A percentile compares a stretch with the other conserved stretches of the same genome.
Evolutionary conservation across 768 basidiomycete species (phyloP).

Genomic region (Auricularia cornea): DNA sequence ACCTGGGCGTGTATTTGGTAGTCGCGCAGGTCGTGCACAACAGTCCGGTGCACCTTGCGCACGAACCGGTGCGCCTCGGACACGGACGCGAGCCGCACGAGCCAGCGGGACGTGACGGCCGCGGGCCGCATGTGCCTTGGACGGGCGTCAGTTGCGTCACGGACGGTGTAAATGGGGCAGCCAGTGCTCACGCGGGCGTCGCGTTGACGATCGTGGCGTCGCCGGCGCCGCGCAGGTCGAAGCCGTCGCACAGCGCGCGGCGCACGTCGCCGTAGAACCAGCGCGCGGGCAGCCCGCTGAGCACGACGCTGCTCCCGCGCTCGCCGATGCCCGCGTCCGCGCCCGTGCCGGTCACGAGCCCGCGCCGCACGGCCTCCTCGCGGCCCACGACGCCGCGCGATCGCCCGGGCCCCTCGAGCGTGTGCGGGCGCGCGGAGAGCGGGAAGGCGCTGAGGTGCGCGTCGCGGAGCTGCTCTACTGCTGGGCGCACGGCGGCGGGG

Average conservation of each 20-base stretch:
- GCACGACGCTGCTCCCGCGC: conserved; percentile 44
- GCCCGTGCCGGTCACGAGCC: conserved; percentile 34
- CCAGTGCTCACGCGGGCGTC: background rate
- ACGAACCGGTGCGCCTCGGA: conserved; percentile 66
- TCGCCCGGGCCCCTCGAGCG: conserved; percentile 8
- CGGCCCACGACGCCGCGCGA: conserved; percentile 35
- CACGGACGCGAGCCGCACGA: conserved; percentile 46
- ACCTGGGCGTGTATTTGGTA: conserved; percentile 42
- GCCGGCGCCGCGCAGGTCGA: background rate
- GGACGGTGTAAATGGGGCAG: background rate
- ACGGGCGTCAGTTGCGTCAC: background rate
- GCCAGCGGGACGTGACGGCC: conserved; percentile 11
- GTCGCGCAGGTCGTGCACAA: conserved; percentile 29
- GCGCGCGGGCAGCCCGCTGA: conserved; percentile 51
- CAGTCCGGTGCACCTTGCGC: conserved; percentile 52
- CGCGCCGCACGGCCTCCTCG: conserved; percentile 28
- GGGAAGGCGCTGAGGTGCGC: conserved; percentile 39
- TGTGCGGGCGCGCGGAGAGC: conserved; percentile 17
- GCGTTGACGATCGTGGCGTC: background rate
- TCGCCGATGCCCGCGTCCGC: conserved; percentile 43
- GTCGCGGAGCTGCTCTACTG: conserved; percentile 34
- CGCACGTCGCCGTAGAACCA: background rate
- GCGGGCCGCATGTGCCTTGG: background rate
- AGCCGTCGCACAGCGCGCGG: background rate
- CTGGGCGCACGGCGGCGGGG: conserved; percentile 35